Conservation (phyloP, 305 asterid genomes). For the Rubia occidens region DNA sequence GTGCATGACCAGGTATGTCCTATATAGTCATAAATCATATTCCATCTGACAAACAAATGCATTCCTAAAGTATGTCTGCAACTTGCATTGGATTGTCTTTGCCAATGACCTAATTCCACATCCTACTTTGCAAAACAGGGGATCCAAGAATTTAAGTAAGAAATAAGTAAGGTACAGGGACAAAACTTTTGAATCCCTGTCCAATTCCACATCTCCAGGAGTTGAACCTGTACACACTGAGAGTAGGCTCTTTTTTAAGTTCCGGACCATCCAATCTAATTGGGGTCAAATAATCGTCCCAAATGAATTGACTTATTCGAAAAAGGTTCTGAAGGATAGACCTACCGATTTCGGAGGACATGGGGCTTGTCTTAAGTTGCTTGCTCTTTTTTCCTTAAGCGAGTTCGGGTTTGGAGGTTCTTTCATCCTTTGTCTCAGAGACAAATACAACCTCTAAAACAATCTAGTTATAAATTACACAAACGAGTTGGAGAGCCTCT, state of each 20-base stretch:
- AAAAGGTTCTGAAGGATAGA: too few species aligned
- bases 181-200: background rate
- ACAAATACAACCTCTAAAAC: too few species aligned
- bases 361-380: too few species aligned
- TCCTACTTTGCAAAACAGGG: background rate
- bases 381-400: too few species aligned
- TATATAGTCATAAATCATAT: background rate
- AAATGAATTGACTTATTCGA: too few species aligned
- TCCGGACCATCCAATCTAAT: background rate
- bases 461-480: too few species aligned
- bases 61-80: background rate
- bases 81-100: background rate
- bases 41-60: background rate
- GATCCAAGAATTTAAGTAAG: background rate
- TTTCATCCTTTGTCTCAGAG: too few species aligned
- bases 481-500: too few species aligned
- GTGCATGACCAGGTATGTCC: background rate
- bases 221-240: background rate
- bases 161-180: background rate
- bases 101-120: background rate
- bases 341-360: too few species aligned
- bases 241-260: background rate
- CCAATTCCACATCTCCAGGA: background rate
- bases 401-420: too few species aligned
- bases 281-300: background rate